phyloP scores from a whole-genome alignment of 805 yeast species.

The Starmerella gropengiesseri region DNA sequence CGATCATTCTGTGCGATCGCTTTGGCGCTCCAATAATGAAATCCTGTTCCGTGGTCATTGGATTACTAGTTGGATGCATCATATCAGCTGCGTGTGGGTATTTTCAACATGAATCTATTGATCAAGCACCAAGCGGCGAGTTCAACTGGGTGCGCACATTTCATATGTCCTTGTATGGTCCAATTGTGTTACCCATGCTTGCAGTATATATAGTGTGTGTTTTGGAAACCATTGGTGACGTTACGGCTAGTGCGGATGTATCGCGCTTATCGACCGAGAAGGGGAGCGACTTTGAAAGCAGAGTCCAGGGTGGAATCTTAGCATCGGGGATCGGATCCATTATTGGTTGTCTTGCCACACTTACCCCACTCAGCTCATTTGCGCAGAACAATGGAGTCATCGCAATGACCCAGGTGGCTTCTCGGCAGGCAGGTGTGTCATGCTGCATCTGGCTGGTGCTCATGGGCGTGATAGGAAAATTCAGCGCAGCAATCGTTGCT shows the following conservation, averaged over 20 bases:
- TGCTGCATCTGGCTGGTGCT: conserved; percentile 66
- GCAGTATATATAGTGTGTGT: conserved; percentile 72
- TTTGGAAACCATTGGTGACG: conserved; percentile 93
- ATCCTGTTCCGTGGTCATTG: conserved; percentile 83
- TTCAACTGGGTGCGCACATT: conserved; percentile 85
- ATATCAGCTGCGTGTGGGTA: conserved; percentile 88
- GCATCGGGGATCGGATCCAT: conserved; percentile 81
- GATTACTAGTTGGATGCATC: conserved; percentile 77
- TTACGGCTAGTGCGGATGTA: conserved; percentile 88
- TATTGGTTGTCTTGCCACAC: conserved; percentile 64
- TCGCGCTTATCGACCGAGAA: conserved; percentile 68
- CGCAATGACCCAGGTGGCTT: conserved; percentile 83
- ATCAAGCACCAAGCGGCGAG: conserved; percentile 67
- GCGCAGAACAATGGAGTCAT: conserved; percentile 96
- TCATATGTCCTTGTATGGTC: conserved; percentile 65
- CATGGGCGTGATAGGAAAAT: conserved; percentile 82
- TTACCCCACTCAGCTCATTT: conserved; percentile 85
- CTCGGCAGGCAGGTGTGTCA: conserved; percentile 70
- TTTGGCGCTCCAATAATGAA: conserved; percentile 93
- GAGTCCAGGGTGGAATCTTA: conserved; percentile 86
- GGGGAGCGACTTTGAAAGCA: conserved; percentile 67
- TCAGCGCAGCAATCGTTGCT: conserved; percentile 78
- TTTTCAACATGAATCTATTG: conserved; percentile 48
- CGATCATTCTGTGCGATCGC: conserved; percentile 66
- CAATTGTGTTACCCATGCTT: conserved; percentile 72